Conservation (phyloP, 2,329 filamentous ascomycete species). For the Coniochaeta hoffmannii region DNA sequence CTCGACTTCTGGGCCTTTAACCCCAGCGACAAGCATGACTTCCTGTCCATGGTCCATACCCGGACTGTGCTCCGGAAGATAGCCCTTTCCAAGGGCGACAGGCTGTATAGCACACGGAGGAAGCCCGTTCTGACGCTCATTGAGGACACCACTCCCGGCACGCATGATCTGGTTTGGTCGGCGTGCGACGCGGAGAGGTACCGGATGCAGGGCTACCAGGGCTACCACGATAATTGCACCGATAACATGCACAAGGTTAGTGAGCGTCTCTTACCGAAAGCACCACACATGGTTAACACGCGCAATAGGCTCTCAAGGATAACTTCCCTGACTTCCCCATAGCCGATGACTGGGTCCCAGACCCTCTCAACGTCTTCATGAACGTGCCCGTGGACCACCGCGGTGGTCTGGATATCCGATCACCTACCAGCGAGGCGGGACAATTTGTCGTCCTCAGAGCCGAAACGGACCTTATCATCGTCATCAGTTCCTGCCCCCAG, state of each 20-base stretch:
- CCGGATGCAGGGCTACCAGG: slow-evolving; percentile 24
- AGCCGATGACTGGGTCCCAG: slow-evolving; percentile 25
- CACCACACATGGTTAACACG: neutral
- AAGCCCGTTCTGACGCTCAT: slow-evolving; percentile 26
- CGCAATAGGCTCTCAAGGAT: slow-evolving; percentile 15
- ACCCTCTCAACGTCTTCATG: slow-evolving; percentile 36
- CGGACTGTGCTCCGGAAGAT: slow-evolving; percentile 24
- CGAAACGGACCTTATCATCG: slow-evolving; percentile 26
- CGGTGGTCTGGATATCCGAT: slow-evolving; percentile 22
- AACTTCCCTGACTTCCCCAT: slow-evolving; percentile 17
- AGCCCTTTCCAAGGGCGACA: slow-evolving; percentile 20
- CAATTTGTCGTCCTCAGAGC: slow-evolving; percentile 26
- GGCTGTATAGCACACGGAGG: slow-evolving; percentile 26
- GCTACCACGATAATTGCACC: slow-evolving; percentile 31
- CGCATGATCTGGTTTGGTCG: slow-evolving; percentile 32
- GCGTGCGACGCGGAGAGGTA: slow-evolving; percentile 31
- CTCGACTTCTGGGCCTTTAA: slow-evolving; percentile 42
- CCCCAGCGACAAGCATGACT: slow-evolving; percentile 22
- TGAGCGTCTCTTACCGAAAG: neutral
- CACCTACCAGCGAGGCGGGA: slow-evolving; percentile 24
- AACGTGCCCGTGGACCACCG: slow-evolving; percentile 28
- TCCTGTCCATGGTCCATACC: slow-evolving; percentile 30
- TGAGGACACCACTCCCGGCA: slow-evolving; percentile 27
- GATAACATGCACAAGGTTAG: slow-evolving; percentile 27
- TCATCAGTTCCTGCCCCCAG: slow-evolving; percentile 34